phyloP scores from a whole-genome alignment of 2,329 filamentous ascomycete species.

The Pseudophaeomoniella oleicola region DNA sequence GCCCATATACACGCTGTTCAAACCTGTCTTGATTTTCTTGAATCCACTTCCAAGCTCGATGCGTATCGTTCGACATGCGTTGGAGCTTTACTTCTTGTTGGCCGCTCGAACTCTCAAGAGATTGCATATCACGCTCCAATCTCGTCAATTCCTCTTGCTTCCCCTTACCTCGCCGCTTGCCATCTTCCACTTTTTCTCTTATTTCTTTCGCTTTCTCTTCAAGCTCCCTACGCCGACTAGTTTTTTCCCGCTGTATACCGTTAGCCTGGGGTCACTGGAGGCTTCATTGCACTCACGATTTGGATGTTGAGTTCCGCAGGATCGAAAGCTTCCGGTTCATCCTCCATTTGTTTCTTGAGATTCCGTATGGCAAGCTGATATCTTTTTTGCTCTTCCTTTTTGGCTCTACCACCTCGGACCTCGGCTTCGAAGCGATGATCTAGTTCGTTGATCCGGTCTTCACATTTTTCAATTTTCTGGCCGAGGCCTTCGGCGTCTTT shows the following conservation, averaged over 20 bases:
- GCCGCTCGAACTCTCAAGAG: constrained; percentile 59
- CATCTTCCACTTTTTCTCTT: constrained; percentile 25
- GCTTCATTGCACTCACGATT: constrained; percentile 40
- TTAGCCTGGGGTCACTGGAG: constrained; percentile 12
- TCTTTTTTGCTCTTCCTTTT: constrained; percentile 36
- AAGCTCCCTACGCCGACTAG: constrained; percentile 21
- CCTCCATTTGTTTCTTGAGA: constrained; percentile 48
- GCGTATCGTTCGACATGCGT: constrained; percentile 46
- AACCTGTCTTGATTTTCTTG: constrained; percentile 55
- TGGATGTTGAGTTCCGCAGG: constrained; percentile 54
- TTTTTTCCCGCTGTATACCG: constrained; percentile 39
- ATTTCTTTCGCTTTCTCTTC: constrained; percentile 22
- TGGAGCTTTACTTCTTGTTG: constrained; percentile 56
- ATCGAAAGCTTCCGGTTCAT: constrained; percentile 54
- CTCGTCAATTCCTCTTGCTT: constrained; percentile 22
- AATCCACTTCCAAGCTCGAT: constrained; percentile 68
- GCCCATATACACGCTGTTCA: constrained; percentile 63
- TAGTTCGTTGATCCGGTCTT: constrained; percentile 21
- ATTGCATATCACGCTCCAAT: constrained; percentile 36
- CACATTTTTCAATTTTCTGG: constrained; percentile 24
- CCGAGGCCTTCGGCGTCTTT: constrained; percentile 25
- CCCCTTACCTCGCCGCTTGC: constrained; percentile 24
- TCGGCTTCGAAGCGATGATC: constrained; percentile 33
- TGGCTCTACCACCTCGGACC: constrained; percentile 32
- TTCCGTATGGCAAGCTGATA: constrained; percentile 44